These are phyloP conservation scores for Leptographium flavum DNA, from an alignment of 2,329 filamentous ascomycete genomes.

Conservation along the genomic window DNA sequence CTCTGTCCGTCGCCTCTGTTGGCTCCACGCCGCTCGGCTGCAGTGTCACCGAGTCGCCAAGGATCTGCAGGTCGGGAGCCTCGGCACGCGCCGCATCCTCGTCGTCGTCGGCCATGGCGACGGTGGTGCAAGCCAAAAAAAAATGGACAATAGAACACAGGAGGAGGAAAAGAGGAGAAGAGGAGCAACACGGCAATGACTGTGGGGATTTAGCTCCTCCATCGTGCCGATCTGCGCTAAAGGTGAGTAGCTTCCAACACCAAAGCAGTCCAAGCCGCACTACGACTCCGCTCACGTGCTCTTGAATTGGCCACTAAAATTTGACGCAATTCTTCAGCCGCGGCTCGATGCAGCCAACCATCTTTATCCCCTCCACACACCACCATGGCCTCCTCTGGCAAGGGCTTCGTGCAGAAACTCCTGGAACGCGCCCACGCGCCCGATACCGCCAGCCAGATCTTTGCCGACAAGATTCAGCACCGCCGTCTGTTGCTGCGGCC, in stretches of 20 bases:
- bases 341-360: background rate
- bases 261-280: background rate
- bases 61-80: slow-evolving; percentile 64
- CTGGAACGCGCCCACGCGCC: slow-evolving; percentile 69
- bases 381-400: slow-evolving; percentile 21
- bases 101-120: slow-evolving; percentile 11
- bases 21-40: slow-evolving; percentile 55
- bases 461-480: slow-evolving; percentile 68
- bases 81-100: slow-evolving; percentile 30
- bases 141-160: too few relatives aligned
- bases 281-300: too few relatives aligned
- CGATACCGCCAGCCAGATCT: slow-evolving; percentile 55
- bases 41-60: slow-evolving; percentile 59
- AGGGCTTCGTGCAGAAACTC: slow-evolving; percentile 31
- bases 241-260: too few relatives aligned
- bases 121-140: background rate
- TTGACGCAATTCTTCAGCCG: too few relatives aligned
- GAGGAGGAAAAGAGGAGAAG: too few relatives aligned
- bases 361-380: background rate
- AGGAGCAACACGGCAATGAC: too few relatives aligned
- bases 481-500: slow-evolving; percentile 68
- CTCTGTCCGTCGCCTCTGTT: slow-evolving; percentile 14
- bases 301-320: too few relatives aligned
- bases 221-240: too few relatives aligned
- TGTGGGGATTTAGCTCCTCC: too few relatives aligned